Conservation (phyloP, 345 rosid genomes). For the Tarenaya hassleriana region DNA sequence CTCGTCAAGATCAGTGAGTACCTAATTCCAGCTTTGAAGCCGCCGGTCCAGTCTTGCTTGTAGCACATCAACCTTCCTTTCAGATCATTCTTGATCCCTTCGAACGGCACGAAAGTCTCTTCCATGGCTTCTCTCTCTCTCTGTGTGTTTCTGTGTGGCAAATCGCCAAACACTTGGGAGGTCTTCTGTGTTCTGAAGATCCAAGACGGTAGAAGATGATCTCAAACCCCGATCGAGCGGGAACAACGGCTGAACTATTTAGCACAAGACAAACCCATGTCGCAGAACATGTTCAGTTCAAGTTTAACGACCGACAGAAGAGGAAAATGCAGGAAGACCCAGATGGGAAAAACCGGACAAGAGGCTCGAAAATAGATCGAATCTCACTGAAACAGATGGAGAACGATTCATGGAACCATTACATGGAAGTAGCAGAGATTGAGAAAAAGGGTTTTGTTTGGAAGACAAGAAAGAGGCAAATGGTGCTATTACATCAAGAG, state of each 20-base stretch:
- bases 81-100: constrained; percentile 84
- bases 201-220: constrained; percentile 1
- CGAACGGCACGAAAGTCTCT: constrained; percentile 84
- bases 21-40: constrained; percentile 83
- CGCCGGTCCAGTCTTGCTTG: constrained; percentile 92
- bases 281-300: constrained; percentile 15
- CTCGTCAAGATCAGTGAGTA: too few relatives aligned
- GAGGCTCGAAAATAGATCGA: constrained; percentile 10
- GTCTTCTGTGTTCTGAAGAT: constrained; percentile 5
- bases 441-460: neutral
- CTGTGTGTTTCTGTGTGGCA: constrained; percentile 20
- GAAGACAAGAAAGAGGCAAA: constrained; percentile 19
- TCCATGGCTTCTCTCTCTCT: constrained; percentile 54
- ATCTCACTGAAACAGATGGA: constrained; percentile 17
- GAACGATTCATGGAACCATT: constrained; percentile 14
- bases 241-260: constrained; percentile 17
- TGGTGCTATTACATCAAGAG: too few relatives aligned
- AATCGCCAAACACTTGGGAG: constrained; percentile 28
- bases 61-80: constrained; percentile 78
- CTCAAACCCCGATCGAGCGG: constrained; percentile 24
- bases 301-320: constrained; percentile 16
- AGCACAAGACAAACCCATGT: constrained; percentile 22
- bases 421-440: constrained; percentile 25
- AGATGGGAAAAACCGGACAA: neutral
- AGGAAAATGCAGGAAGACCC: constrained; percentile 20